Percentiles rank a stretch among this genome's conserved stretches.
Evolutionary conservation across 805 yeast species (phyloP).

Genomic region (Hanseniaspora mollemarum): DNA sequence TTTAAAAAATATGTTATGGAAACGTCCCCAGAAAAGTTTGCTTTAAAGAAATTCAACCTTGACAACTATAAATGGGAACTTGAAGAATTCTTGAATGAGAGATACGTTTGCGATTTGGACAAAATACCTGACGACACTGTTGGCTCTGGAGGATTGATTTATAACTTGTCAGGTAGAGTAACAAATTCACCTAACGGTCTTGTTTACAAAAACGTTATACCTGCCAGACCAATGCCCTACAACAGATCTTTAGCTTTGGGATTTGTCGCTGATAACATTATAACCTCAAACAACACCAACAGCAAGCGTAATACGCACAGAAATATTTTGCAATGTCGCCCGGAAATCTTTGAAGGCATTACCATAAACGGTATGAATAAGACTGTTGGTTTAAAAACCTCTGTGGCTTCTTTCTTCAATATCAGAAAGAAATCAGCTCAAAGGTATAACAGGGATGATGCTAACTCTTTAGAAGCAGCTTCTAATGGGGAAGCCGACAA

Average conservation of each 20-base stretch:
- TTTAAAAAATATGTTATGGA: conserved; percentile 46
- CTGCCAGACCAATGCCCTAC: conserved; percentile 50
- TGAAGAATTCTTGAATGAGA: conserved; percentile 32
- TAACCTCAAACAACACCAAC: conserved; percentile 32
- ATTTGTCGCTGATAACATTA: conserved; percentile 52
- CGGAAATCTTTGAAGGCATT: conserved; percentile 5
- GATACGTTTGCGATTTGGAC: conserved; percentile 17
- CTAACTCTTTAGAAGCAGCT: neutral
- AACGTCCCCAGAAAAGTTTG: conserved; percentile 37
- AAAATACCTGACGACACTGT: conserved; percentile 29
- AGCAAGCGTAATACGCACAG: conserved; percentile 24
- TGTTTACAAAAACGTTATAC: conserved; percentile 41
- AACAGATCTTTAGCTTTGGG: conserved; percentile 32
- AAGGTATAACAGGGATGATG: neutral
- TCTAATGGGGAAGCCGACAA: neutral
- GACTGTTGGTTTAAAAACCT: conserved; percentile 5
- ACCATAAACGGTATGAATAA: neutral
- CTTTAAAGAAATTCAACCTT: conserved; percentile 24
- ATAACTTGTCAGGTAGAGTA: conserved; percentile 56
- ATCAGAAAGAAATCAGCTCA: conserved; percentile 1
- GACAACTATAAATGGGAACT: conserved; percentile 33
- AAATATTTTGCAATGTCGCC: conserved; percentile 31
- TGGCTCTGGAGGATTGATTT: conserved; percentile 71
- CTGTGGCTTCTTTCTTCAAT: neutral
- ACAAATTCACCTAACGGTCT: conserved; percentile 62